phyloP scores from a whole-genome alignment of 1,139 yeast species.

The Sugiyamaella paludigena region DNA sequence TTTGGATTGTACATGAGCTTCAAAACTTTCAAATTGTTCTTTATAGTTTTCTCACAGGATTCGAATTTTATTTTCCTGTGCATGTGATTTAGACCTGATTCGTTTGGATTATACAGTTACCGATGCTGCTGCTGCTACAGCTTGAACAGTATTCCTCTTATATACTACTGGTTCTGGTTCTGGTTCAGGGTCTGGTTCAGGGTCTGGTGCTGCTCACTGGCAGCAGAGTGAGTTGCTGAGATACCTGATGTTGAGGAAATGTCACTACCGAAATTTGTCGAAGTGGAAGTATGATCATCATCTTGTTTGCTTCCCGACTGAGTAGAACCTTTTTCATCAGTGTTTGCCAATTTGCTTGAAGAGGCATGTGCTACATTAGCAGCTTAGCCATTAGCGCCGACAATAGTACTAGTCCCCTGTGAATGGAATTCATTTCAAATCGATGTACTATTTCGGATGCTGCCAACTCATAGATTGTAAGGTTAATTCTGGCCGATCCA shows the following conservation, averaged over 20 bases:
- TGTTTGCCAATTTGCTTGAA: slow-evolving; percentile 60
- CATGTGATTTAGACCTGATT: not conserved
- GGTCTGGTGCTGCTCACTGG: not conserved
- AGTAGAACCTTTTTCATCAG: slow-evolving; percentile 49
- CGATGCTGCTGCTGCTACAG: not conserved
- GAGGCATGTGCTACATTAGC: slow-evolving; percentile 66
- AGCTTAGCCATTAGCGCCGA: slow-evolving; percentile 64
- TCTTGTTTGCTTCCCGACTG: slow-evolving; percentile 7
- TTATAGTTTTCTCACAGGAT: slow-evolving; percentile 82
- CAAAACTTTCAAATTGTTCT: slow-evolving; percentile 76
- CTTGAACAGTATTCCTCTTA: slow-evolving; percentile 8
- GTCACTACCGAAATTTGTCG: not conserved
- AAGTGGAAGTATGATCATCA: not conserved
- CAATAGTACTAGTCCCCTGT: slow-evolving; percentile 39
- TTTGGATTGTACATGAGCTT: slow-evolving; percentile 66
- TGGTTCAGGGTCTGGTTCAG: not conserved
- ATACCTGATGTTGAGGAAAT: slow-evolving; percentile 1
- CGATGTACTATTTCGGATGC: slow-evolving; percentile 83
- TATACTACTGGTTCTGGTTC: slow-evolving; percentile 1
- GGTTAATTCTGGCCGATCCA: no score
- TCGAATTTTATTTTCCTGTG: slow-evolving; percentile 10
- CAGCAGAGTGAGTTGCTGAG: slow-evolving; percentile 3
- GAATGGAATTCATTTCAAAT: slow-evolving; percentile 50
- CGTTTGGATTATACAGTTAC: not conserved
- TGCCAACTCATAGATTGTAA: slow-evolving; percentile 53